phyloP scores from a whole-genome alignment of 768 basidiomycete species.

The Heimioporus sp. region DNA sequence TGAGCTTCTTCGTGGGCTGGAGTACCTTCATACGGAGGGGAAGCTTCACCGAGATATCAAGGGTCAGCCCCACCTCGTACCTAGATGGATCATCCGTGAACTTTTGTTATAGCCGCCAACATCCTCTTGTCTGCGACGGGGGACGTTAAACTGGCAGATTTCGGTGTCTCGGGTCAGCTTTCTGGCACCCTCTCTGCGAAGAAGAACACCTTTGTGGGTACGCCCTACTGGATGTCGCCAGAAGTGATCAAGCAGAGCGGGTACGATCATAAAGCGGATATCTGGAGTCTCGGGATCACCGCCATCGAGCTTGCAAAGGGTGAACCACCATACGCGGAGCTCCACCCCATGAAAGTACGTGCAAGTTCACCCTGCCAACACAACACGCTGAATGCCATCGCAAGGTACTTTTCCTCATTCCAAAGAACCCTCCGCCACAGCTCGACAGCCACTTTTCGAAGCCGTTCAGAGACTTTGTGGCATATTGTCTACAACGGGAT shows the following conservation, averaged over 20 bases:
- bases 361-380: not conserved
- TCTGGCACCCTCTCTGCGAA: constrained; percentile 90
- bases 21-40: constrained; percentile 93
- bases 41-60: constrained; percentile 99
- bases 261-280: constrained; percentile 98
- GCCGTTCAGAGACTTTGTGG: constrained; percentile 91
- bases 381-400: not conserved
- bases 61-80: constrained; percentile 46
- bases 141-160: constrained; percentile 97
- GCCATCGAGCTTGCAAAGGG: constrained; percentile 97
- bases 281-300: constrained; percentile 97
- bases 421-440: constrained; percentile 92
- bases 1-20: constrained; percentile 88
- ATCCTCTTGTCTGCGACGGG: constrained; percentile 89
- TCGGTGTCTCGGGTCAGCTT: constrained; percentile 97
- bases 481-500: constrained; percentile 90
- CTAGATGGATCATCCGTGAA: not conserved
- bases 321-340: constrained; percentile 96
- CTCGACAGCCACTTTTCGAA: constrained; percentile 91
- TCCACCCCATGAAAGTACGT: constrained; percentile 97
- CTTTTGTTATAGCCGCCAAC: constrained; percentile 69
- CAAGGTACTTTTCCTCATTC: constrained; percentile 95
- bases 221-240: constrained; percentile 99
- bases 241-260: constrained; percentile 99
- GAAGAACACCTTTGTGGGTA: constrained; percentile 98